Evolutionary conservation across 192 early-diverging fungal genomes (phyloP).

Genomic region (Mortierella alpina): DNA sequence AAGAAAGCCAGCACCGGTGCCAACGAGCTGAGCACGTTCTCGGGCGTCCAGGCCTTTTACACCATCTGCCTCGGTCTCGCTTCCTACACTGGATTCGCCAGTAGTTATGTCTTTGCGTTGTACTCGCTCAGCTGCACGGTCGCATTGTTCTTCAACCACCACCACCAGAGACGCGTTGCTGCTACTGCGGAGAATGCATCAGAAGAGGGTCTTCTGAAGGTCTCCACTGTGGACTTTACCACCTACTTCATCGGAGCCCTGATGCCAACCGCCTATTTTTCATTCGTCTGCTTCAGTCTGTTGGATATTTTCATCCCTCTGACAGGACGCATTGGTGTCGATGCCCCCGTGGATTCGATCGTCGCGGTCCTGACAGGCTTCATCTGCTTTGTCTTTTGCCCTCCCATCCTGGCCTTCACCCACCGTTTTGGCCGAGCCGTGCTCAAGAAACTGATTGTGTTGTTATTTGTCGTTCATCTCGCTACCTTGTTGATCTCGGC

Average conservation of each 20-base stretch:
- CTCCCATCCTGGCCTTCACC: slow-evolving; percentile 62
- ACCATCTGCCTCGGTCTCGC: slow-evolving; percentile 40
- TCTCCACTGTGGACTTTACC: slow-evolving; percentile 24
- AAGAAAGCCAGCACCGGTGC: slow-evolving; percentile 49
- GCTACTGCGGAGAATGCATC: slow-evolving; percentile 13
- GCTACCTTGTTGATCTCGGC: slow-evolving; percentile 52
- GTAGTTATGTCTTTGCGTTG: slow-evolving; percentile 60
- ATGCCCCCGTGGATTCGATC: slow-evolving; percentile 75
- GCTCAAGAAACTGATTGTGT: slow-evolving; percentile 38
- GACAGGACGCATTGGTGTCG: slow-evolving; percentile 74
- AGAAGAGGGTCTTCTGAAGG: background rate
- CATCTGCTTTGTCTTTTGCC: slow-evolving; percentile 58
- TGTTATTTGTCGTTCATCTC: slow-evolving; percentile 53
- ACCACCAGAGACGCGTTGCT: slow-evolving; percentile 17
- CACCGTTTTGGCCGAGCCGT: slow-evolving; percentile 60
- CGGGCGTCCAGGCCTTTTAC: slow-evolving; percentile 38
- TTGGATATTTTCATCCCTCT: slow-evolving; percentile 78
- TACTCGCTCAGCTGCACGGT: slow-evolving; percentile 47
- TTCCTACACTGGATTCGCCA: slow-evolving; percentile 57
- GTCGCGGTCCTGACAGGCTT: slow-evolving; percentile 69
- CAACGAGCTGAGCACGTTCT: slow-evolving; percentile 39
- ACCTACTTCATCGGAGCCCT: slow-evolving; percentile 51
- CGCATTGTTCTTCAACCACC: slow-evolving; percentile 50
- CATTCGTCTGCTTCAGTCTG: slow-evolving; percentile 56
- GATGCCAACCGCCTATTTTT: slow-evolving; percentile 56